Evolutionary conservation across 2,329 filamentous ascomycete genomes (phyloP), one percentile per base, ranked within the genome.

Genomic region (Penicillium sp.): DNA sequence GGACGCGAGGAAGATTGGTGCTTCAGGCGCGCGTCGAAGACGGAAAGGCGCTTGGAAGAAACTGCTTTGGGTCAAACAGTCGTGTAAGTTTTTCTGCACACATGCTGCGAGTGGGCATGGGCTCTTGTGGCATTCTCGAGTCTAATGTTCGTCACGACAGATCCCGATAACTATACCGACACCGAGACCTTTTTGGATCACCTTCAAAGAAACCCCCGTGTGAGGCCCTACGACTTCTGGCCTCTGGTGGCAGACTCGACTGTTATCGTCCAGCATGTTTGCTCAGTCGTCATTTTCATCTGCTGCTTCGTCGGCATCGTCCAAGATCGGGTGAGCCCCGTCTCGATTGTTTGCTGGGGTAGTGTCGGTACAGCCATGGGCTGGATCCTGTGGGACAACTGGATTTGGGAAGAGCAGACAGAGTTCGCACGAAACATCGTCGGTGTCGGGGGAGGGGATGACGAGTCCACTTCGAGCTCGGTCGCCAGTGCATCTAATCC

Each of bases 91-190:
- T 28, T 42, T 32, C 4, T 8, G 4, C 29, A 32, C 8, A 11
- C 7, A 5, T 26, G 26, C 36, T 43, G 18, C 48, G 32, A 18
- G 7, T 9, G 7, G 5, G 32, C 37, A 4, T 12, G 13, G 9
- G 9, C 25, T 11, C 26, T 9, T 24, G 33, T 25, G 3, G 27
- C 7, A 12, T 24, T 32, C 11, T 32, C 7, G 36, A 5, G 24
- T 24, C 27, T 36, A 51, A 35, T 49, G 49, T 40, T 48, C 18
- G 43, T 6, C 26, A 27, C 38, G 39, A 9, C 34, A 90, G 88
- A 94, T 65, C 90, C 93, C n/a, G 93, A 98, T 69, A 98, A 98
- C 69, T 97, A 97, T 67, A 97, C 93, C 36, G 93, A 98, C 66
- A 90, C 93, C 65, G 88, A 88, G 51, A 97, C 93, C 1, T 98